These are phyloP conservation scores for Lachnellula cervina DNA, from an alignment of 2,329 filamentous ascomycete genomes.

Conservation along the genomic window DNA sequence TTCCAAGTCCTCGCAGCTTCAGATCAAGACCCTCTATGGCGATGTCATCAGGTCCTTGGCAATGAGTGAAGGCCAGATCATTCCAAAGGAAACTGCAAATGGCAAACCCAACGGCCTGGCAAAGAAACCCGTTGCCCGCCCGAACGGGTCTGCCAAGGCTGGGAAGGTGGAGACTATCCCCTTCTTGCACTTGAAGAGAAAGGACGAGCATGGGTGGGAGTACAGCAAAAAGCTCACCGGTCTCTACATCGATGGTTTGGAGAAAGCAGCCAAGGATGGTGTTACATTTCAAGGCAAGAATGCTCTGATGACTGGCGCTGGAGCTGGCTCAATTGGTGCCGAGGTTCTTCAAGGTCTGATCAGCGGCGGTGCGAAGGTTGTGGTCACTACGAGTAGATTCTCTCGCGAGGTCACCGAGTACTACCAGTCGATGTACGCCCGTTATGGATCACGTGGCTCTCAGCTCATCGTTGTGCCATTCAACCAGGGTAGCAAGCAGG, in stretches of 20 bases:
- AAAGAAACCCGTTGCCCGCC: slow-evolving; percentile 48
- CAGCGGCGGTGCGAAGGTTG: slow-evolving; percentile 91
- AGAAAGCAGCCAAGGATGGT: slow-evolving; percentile 80
- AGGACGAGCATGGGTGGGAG: slow-evolving; percentile 91
- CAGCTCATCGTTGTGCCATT: slow-evolving; percentile 98
- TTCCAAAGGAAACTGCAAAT: slow-evolving; percentile 72
- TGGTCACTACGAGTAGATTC: slow-evolving; percentile 95
- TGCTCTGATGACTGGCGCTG: slow-evolving; percentile 95
- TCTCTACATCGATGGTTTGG: slow-evolving; percentile 85
- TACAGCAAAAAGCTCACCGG: slow-evolving; percentile 99
- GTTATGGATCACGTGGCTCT: slow-evolving; percentile 87
- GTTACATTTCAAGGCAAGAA: slow-evolving; percentile 94
- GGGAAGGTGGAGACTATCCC: slow-evolving; percentile 97
- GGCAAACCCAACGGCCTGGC: slow-evolving; percentile 50
- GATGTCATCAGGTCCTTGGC: slow-evolving; percentile 90
- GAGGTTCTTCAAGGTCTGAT: slow-evolving; percentile 95
- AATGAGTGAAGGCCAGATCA: slow-evolving; percentile 98
- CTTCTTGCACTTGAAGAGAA: slow-evolving; percentile 94
- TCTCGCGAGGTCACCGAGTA: slow-evolving; percentile 98
- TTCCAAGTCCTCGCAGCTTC: slow-evolving; percentile 90
- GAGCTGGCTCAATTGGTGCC: slow-evolving; percentile 94
- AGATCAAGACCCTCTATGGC: slow-evolving; percentile 92
- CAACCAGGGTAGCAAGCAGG: slow-evolving; percentile 98
- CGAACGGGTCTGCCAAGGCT: slow-evolving; percentile 56
- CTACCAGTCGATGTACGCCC: slow-evolving; percentile 97